Evolutionary conservation across 148 eudicot genomes (phyloP), one percentile per base, ranked within the genome.

Genomic region (Beta vulgaris): DNA sequence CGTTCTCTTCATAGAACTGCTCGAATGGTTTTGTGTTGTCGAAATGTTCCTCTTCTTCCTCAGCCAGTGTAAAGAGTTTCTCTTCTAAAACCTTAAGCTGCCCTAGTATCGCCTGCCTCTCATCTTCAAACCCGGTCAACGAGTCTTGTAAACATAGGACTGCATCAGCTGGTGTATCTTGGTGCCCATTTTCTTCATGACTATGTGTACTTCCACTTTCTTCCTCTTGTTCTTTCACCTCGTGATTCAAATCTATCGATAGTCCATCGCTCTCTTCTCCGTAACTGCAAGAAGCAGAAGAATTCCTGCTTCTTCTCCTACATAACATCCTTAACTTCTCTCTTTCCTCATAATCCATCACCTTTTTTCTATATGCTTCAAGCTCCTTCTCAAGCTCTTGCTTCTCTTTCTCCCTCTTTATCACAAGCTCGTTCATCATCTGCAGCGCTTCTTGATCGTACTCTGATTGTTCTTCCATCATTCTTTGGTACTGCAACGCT

Each of bases 381-480:
- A 92, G 64, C 77, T 89, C 96, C 74, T 82, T 91, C 79, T 92
- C 97, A 21, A 91, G 83, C 59, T 87, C 97, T 55, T 85, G 88
- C 86, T 90, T 87, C 79, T 94, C 97, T 81, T 76, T 90, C 78
- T 94, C 98, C 76, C 91, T 84, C 82, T 88, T 95, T 54, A 91
- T 86, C 87, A 96, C 84, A 31, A 92, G 87, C 77, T 92, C 97
- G 55, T 96, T 96, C 86, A 96, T 63, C 72, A 96, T 81, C 64
- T 89, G 94, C 80, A 92, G 73, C 18, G 99, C 95, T 91, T 96
- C 98, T 74, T 92, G 99, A 71, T 96, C 99, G 59, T 92, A 96
- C 81, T 92, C 97, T 0, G 98, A 87, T 60, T 96, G 98, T 74
- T 92, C 99, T 64, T 96, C 99, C 95, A 96, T 88, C 98, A 92